Base-by-base conservation (phyloP, 106 monocot genomes). In the Dendrobium nobile region DNA sequence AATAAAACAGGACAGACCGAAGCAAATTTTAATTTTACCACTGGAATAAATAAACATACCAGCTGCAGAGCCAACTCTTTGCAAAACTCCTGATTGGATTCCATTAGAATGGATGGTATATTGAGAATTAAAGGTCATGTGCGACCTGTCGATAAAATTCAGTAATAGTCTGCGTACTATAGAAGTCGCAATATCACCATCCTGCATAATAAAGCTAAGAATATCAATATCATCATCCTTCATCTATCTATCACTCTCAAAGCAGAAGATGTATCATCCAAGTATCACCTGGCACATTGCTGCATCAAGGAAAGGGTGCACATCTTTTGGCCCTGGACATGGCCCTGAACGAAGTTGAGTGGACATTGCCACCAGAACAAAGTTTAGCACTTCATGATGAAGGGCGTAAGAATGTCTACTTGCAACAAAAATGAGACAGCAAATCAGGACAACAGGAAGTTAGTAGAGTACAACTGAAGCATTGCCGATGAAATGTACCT, bases 371-470 rank as follows among this genome's bases (percentile, higher is more conserved):
- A 91, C 95, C 77, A 98, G 76, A 85, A 95, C 80, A 75, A 98
- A 95, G 84, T 91, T 98, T 81, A 98, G 67, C 33, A 98, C 89
- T 85, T 98, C 98, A 85, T 93, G 95, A 86, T 98, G 92, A 42
- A 98, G 91, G 79, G 89, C 74, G 78, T 82, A 90, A 68, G 98
- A 93, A 45, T 83, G 82, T 78, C 81, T 79, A 88, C 98, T 98
- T 88, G 82, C 65, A 85, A 80, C 28, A 47, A 24, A 86, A 84
- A 86, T 74, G 83, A 19, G 28, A 82, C 24, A 55, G 28, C 47
- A 88, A 82, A 82, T 85, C 40, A 87, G 77, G 83, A 84, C 5
- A 82, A 75, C 41, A 77, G 20, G 41, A 26, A 31, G 42, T 67
- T 17, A 78, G 65, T 42, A 78, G 55, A 18, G 68, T 43, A 43